Conservation (phyloP, 2,329 filamentous ascomycete species). For the Alternaria sp. region DNA sequence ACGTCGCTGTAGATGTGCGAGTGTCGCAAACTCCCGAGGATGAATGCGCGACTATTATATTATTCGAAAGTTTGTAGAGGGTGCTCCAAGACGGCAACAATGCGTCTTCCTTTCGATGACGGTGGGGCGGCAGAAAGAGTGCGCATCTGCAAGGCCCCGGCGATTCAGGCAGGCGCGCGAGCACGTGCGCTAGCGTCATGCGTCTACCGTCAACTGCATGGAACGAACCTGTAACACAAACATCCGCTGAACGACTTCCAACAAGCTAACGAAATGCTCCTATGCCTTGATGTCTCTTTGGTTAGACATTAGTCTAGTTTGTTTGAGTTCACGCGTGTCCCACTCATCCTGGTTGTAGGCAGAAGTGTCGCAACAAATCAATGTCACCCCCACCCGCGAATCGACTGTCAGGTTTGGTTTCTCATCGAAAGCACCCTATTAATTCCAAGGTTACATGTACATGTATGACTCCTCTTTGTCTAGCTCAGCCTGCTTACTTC, state of each 20-base stretch:
- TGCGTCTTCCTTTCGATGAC: background rate
- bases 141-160: conserved; percentile 3
- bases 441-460: too few species aligned
- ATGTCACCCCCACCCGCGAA: too few species aligned
- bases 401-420: too few species aligned
- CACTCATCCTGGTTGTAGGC: background rate
- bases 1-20: background rate
- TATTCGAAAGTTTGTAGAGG: background rate
- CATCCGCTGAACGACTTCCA: background rate
- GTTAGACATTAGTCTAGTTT: background rate
- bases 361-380: background rate
- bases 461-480: too few species aligned
- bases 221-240: background rate
- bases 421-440: too few species aligned
- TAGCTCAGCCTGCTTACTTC: too few species aligned
- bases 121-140: conserved; percentile 12
- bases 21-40: background rate
- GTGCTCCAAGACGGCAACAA: background rate
- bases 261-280: background rate
- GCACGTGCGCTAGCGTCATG: conserved; percentile 13
- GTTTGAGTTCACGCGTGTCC: too few species aligned
- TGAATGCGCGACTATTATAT: background rate
- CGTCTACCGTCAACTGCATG: background rate
- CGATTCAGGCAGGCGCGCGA: conserved; percentile 11
- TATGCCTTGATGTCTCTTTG: background rate